Base-by-base conservation (phyloP, 192 early-diverging fungal species). In the Backusella tuberculispora region DNA sequence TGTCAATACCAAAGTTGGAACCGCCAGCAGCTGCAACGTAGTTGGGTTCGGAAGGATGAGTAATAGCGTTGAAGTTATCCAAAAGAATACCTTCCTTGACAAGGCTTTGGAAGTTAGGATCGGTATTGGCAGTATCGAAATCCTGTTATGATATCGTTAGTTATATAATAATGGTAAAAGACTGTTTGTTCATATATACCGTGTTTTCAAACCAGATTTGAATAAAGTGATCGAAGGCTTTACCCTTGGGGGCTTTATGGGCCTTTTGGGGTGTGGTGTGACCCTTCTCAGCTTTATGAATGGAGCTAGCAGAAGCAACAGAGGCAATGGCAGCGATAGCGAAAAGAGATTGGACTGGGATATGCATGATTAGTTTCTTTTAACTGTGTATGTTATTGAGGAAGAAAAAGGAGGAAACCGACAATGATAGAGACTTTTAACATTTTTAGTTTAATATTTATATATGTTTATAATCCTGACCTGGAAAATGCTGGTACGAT, bases 11-110 rank as follows among this genome's bases (percentile, higher is more conserved):
- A 66, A 80, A 76, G 67, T 77, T 80, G 70, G 73, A 77, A 38
- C 88, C 88, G 48, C 71, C 80, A 56, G 84, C 82, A 44, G 88
- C 82, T 37, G 88, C 89, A 70, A 93, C 75, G 80, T 94, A 94
- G 82, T 94, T 94, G 70, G 90, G 90, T 77, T 94, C 86, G 46
- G 89, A 91, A 14, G 91, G 91, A 74, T 92, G 90, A 37, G 79
- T 80, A 29, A 80, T 46, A 15, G 74, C 77, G 12, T 60, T 60
- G 21, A 21, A 60, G 53, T 60, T 60, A 24, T 60, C 53, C 21
- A 60, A 60, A 60, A 60, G 53, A 26, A 60, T 60, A 60, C 53
- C 53, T 60, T 60, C 53, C 21, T 60, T 60, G 21, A 24, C 21
- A 60, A 60, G 53, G 10, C 21, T 60, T 3, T 12, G 53, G 53